Evolutionary conservation across 202 grass and related monocot genomes (phyloP), one percentile per base, ranked within the genome.

Genomic region (Zizania palustris): DNA sequence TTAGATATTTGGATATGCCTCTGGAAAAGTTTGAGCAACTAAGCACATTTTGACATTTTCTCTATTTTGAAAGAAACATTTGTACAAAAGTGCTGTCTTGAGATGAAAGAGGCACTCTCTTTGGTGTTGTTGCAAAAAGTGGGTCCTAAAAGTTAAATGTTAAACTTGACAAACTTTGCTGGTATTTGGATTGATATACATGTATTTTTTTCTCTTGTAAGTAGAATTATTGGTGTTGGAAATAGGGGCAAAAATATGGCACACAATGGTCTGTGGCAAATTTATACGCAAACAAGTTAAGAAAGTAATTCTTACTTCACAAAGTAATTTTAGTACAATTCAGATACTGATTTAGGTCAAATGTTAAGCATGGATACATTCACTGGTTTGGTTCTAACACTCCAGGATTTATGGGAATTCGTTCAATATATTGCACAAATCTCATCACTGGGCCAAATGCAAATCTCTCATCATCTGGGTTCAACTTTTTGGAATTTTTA

Each of bases 321-420:
- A 60, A 58, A 77, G 28, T 28, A 28, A 28, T 28, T 74, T 70
- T 72, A 56, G 68, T 82, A 12, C 59, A 33, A 40, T 71, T 28
- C 33, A 50, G 22, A 54, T 45, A 58, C 67, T 79, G 21, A 54
- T 39, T 63, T 13, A 69, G 55, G 53, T 74, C 7, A 34, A 75
- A 84, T 28, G 10, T 65, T 18, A 69, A 60, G 36, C 28, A 28
- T 28, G 28, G 28, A 28, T 1, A 9, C 0, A 6, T 9, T 15
- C 15, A 63, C 66, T 59, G 36, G 54, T 45, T 40, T 83, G 28
- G 37, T 80, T 12, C 56, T 28, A 75, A 61, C 39, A 19, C 21
- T 46, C 69, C 74, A 63, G 54, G n/a, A 75, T 69, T 88, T 74
- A 56, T 58, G 38, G 37, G 57, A 71, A 77, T 39, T 28, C 2